Base-by-base conservation (phyloP, 2,329 filamentous ascomycete genomes). In the Beauveria medogensis region DNA sequence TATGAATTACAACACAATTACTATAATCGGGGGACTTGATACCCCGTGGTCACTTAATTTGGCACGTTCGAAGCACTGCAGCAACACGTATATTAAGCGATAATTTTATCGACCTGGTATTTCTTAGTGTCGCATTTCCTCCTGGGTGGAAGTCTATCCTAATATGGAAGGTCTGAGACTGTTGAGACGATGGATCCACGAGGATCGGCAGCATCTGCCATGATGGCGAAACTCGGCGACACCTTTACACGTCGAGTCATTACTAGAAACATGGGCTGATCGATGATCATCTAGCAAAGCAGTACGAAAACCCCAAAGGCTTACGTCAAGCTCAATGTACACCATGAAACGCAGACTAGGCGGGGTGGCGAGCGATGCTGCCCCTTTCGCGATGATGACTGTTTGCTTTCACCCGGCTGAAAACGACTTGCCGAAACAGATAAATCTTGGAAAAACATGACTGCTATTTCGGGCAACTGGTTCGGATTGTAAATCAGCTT, bases 1-100 rank as follows among this genome's bases (percentile, higher is more conserved):
- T 48, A 60, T 55, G 58, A 60, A 60, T 48, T 14, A 22, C 20
- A 58, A 59, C 18, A 58, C 20, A 30, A 48, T 37, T 37, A 46
- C n/a, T 7, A 22, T 18, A 22, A 3, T 37, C 7, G 3, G 14
- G 8, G 8, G 12, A 30, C 14, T n/a, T 26, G 26, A 6, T 16
- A 4, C 34, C 12, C 30, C 30, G 12, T 34, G 12, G 30, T 34
- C 30, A 34, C 30, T 14, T 34, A 34, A 34, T 34, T 5, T 14
- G 30, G 30, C 30, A 34, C 26, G 7, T 20, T 24, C 3, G 20
- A 24, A 24, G n/a, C 12, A 20, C n/a, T 22, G n/a, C 12, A 16
- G 44, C n/a, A 28, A 22, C 46, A 48, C 5, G 26, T 14, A 52
- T 51, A 51, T 24, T 52, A 22, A 37, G 30, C 50, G 22, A 37